Base-by-base conservation (phyloP, 2,329 filamentous ascomycete species). In the Fusarium sp. region DNA sequence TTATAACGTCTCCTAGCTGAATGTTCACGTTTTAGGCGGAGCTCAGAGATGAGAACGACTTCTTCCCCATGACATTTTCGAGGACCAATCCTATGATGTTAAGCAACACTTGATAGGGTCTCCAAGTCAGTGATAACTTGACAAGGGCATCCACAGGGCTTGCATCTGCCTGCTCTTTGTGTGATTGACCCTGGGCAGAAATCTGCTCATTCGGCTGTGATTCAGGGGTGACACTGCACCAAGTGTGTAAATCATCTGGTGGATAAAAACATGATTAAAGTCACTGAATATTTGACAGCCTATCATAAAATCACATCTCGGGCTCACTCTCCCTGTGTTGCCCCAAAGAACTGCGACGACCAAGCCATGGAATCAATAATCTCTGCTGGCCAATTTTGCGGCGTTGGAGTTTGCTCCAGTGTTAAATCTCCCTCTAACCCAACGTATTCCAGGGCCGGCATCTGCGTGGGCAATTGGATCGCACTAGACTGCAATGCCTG, bases 311-410 rank as follows among this genome's bases (percentile, higher is more conserved):
- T 7, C 8, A 54, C 11, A 3, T 16, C 11, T 58, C 6, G 37
- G 10, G 35, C 13, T 2, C 20, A 11, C 1, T 37, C 56, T n/a
- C 56, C 33, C 4, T 58, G 56, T 24, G 56, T 10, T 11, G 56
- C 56, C 11, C 56, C 35, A 58, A 58, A 75, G 39, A 81, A 79
- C 59, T 80, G 78, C 2, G 73, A 72, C 0, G 78, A 79, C 79
- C 79, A 81, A 29, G 73, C 71, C 78, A 81, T 78, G 1, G 79
- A 78, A 64, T 80, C 77, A 1, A 77, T 64, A 10, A 79, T 75
- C 56, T 79, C 78, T 5, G 74, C 71, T 7, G 79, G 77, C 79
- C 79, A 80, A 24, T 41, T 50, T 8, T 56, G 45, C 29, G 61
- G 39, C 5, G 50, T 65, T n/a, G 52, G 29, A 4, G 45, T 58